These are phyloP conservation scores for Solanum tarijense DNA, from an alignment of 257 asterid genomes.

Conservation along the genomic window DNA sequence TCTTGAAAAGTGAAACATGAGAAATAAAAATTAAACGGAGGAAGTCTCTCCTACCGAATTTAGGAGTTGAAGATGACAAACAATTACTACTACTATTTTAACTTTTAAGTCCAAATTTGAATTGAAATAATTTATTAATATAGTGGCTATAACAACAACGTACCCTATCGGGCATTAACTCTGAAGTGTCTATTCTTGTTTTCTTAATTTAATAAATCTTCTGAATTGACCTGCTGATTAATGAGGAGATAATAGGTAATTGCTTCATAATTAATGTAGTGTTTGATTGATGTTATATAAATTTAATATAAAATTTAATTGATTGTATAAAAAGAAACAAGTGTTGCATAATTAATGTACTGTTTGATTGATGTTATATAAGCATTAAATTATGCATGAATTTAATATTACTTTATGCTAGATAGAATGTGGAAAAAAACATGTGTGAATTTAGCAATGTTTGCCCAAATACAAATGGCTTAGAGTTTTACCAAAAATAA, in stretches of 20 bases:
- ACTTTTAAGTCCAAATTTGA: not conserved
- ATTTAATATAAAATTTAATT: too few relatives aligned
- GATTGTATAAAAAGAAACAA: not conserved
- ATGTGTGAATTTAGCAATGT: not conserved
- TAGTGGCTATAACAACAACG: not conserved
- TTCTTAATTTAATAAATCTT: not conserved
- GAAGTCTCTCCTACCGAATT: not conserved
- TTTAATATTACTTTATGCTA: not conserved
- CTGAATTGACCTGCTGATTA: not conserved
- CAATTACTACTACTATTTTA: not conserved
- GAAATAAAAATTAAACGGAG: not conserved
- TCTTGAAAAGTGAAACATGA: not conserved
- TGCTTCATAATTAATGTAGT: not conserved
- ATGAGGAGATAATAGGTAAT: not conserved
- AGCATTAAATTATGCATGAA: not conserved
- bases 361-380: not conserved
- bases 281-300: not conserved
- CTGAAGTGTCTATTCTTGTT: not conserved
- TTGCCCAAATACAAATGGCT: not conserved
- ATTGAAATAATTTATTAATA: not conserved
- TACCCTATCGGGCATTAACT: not conserved
- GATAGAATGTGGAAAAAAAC: not conserved
- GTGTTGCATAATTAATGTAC: not conserved
- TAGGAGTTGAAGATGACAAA: not conserved
- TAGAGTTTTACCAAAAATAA: too few relatives aligned